Evolutionary conservation across 768 basidiomycete genomes (phyloP), one percentile per base, ranked within the genome.

Genomic region (Hebeloma cylindrosporum): DNA sequence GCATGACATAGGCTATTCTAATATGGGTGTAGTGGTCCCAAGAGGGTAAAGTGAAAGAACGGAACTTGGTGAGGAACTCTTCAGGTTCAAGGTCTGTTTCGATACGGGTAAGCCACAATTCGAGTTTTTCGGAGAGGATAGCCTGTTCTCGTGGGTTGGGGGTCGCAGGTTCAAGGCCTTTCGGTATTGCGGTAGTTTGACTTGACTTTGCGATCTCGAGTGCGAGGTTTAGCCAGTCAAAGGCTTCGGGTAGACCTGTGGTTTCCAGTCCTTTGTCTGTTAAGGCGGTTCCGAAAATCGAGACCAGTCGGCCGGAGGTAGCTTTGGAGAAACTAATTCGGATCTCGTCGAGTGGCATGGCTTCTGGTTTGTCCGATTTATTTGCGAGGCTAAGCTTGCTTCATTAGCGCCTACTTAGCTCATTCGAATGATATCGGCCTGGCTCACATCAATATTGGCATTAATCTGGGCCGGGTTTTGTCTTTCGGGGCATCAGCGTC

Each of bases 331-430:
- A 69, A 1, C 46, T 47, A 23, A 59, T 53, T 6, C 65, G 61
- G 11, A 86, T 70, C 42, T 79, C 72, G 46, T 73, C 68, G 2
- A 77, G 60, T 23, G 72, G 64, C 59, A 78, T 67, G 25, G 72
- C 68, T 47, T 74, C 72, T 9, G 80, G 74, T 28, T 74, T 47
- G 62, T 86, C 82, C 55, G 78, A 74, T 63, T 85, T 85, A 62
- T 80, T 83, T 46, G 79, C 81, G 20, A 85, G 56, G 43, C 72
- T 73, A 43, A 7, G 21, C 17, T 10, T 8, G 17, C 13, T 44
- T 14, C 3, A 7, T 28, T 14, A 38, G 17, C 18, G 14, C 9
- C 8, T 30, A 33, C 26, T 8, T 9, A 25, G 25, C n/a, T 16
- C 26, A 7, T 17, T 10, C 26, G 29, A 13, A 29, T 18, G 10